These are phyloP conservation scores for Polymyxa betae DNA, from an alignment of 208 protist genomes.

Conservation along the genomic window DNA sequence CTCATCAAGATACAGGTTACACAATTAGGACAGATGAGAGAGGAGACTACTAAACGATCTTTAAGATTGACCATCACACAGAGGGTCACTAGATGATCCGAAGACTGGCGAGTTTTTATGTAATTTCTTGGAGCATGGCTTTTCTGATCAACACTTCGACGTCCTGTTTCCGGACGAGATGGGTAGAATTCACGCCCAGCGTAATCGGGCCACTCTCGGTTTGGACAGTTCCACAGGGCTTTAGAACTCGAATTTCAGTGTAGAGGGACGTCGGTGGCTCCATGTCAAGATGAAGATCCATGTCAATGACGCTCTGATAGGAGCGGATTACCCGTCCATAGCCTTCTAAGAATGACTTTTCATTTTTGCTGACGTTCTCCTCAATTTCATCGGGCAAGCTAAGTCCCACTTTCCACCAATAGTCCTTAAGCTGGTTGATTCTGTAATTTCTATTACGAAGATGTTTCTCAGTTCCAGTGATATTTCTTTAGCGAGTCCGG, in stretches of 20 bases:
- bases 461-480: neutral
- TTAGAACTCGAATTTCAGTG: neutral
- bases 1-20: too few relatives aligned
- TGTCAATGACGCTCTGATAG: neutral
- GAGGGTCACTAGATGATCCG: too few relatives aligned
- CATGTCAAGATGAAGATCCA: neutral
- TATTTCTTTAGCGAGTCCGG: neutral
- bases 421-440: neutral
- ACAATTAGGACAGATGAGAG: too few relatives aligned
- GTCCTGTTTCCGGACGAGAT: neutral
- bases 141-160: neutral
- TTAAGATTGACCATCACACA: too few relatives aligned
- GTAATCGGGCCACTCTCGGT: neutral
- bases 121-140: neutral
- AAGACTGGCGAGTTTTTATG: neutral
- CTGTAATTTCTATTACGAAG: neutral
- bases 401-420: neutral
- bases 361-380: neutral
- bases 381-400: neutral
- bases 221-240: neutral
- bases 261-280: neutral
- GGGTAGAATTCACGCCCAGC: neutral
- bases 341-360: neutral
- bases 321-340: neutral
- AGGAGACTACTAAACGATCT: too few relatives aligned